phyloP scores from a whole-genome alignment of 768 basidiomycete species.

The Naganishia kalamii region DNA sequence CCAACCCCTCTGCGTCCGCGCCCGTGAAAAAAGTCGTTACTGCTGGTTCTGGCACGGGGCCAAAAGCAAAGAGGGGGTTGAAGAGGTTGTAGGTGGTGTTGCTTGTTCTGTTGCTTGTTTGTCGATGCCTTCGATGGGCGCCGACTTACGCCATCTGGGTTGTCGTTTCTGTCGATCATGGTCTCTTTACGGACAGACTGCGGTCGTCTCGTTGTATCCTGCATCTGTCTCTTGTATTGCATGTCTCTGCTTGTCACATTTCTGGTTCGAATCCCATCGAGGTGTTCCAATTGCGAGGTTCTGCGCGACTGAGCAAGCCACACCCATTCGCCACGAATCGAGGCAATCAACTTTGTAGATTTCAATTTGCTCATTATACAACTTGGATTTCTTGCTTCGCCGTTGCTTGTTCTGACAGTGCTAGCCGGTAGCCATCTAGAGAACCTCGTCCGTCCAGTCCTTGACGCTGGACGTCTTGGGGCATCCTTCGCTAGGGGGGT shows the following conservation, averaged over 20 bases:
- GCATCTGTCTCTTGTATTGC: neutral
- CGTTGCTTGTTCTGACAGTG: neutral
- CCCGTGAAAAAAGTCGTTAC: conserved; percentile 1
- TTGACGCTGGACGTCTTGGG: conserved; percentile 55
- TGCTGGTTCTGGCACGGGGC: neutral
- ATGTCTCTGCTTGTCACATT: neutral
- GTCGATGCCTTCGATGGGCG: too few species aligned
- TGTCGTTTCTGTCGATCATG: too few species aligned
- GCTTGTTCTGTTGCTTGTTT: too few species aligned
- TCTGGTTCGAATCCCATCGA: too few species aligned
- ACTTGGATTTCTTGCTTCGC: neutral
- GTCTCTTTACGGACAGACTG: too few species aligned
- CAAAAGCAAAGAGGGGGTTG: conserved; percentile 22
- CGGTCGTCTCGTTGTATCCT: neutral
- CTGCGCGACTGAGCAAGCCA: too few species aligned
- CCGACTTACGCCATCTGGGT: too few species aligned
- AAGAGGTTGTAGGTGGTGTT: conserved; percentile 18
- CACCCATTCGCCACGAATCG: too few species aligned
- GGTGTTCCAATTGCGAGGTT: too few species aligned
- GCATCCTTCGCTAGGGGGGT: conserved; percentile 52
- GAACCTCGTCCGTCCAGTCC: conserved; percentile 49
- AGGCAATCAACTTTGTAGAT: too few species aligned
- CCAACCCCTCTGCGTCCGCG: neutral
- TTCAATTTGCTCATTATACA: too few species aligned
- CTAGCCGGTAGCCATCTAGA: neutral